Evolutionary conservation across 2,329 filamentous ascomycete genomes (phyloP).

Genomic region (Ceratocystis eucalypticola): DNA sequence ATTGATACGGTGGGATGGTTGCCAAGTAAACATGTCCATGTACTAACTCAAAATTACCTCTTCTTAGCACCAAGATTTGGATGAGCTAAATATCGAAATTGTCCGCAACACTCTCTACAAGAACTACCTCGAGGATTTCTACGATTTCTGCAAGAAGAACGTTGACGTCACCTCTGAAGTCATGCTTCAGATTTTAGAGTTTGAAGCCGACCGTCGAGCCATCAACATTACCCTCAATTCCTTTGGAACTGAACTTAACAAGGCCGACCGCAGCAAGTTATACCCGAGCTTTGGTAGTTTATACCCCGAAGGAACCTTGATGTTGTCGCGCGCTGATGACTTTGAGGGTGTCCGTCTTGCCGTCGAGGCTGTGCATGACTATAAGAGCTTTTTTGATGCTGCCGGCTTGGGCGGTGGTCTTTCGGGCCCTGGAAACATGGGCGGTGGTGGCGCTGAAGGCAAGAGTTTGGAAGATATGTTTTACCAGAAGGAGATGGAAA

Average conservation of each 20-base stretch:
- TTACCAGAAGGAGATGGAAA: slow-evolving; percentile 99
- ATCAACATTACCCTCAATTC: slow-evolving; percentile 99
- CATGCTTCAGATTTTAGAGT: slow-evolving; percentile 92
- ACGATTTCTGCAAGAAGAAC: slow-evolving; percentile 84
- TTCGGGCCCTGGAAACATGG: slow-evolving; percentile 69
- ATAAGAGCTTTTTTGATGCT: slow-evolving; percentile 91
- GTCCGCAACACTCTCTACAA: slow-evolving; percentile 97
- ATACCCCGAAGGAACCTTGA: slow-evolving; percentile 85
- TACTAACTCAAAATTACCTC: slow-evolving; percentile 7
- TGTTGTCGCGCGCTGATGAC: slow-evolving; percentile 90
- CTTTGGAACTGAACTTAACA: slow-evolving; percentile 89
- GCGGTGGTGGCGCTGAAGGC: slow-evolving; percentile 63
- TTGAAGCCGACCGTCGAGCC: slow-evolving; percentile 87
- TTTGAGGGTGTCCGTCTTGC: slow-evolving; percentile 85
- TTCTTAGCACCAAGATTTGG: slow-evolving; percentile 66
- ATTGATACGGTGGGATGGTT: not conserved
- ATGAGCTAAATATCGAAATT: slow-evolving; percentile 98
- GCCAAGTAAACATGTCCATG: not conserved
- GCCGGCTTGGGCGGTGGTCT: slow-evolving; percentile 62
- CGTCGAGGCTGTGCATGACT: slow-evolving; percentile 84
- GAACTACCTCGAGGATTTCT: slow-evolving; percentile 97
- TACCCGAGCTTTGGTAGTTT: slow-evolving; percentile 86
- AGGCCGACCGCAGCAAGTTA: slow-evolving; percentile 87
- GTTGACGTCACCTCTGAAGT: slow-evolving; percentile 84
- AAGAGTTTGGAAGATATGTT: slow-evolving; percentile 95